Evolutionary conservation across 805 yeast genomes (phyloP).

Genomic region (Grigorovia humatica): DNA sequence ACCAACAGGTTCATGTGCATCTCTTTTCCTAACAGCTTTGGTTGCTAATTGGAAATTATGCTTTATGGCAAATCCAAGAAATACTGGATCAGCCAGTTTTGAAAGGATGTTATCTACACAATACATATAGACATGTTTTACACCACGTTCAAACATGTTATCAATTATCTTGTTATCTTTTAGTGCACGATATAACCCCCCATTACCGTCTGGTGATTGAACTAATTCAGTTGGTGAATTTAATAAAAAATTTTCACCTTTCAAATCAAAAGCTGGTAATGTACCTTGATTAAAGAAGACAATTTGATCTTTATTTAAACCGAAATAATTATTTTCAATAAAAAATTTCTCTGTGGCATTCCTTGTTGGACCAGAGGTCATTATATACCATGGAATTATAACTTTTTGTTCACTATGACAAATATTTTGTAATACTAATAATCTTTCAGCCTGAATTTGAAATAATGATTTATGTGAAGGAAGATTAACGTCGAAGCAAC

Average conservation of each 20-base stretch:
- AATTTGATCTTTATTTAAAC: conserved; percentile 50
- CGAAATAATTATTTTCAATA: conserved; percentile 52
- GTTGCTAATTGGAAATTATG: conserved; percentile 70
- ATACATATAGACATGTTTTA: conserved; percentile 89
- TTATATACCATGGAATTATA: conserved; percentile 72
- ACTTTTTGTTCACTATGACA: conserved; percentile 8
- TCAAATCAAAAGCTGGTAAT: conserved; percentile 71
- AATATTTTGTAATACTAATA: conserved; percentile 46
- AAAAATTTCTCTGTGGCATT: conserved; percentile 65
- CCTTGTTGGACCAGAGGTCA: conserved; percentile 91
- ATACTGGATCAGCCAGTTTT: conserved; percentile 82
- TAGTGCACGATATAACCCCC: conserved; percentile 87
- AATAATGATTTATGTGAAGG: conserved; percentile 80
- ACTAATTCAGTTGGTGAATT: conserved; percentile 47
- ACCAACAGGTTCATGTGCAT: conserved; percentile 83
- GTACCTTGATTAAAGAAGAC: conserved; percentile 90
- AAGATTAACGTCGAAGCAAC: conserved; percentile 79
- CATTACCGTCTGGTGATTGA: conserved; percentile 96
- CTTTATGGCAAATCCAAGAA: conserved; percentile 69
- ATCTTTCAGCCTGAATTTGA: conserved; percentile 87
- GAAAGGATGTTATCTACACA: conserved; percentile 94
- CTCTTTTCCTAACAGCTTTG: conserved; percentile 88
- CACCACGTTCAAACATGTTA: conserved; percentile 57
- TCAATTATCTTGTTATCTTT: conserved; percentile 49
- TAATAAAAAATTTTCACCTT: conserved; percentile 62